Evolutionary conservation across 169 alveolate genomes (phyloP).

Genomic region (Plasmodium vinckei): DNA sequence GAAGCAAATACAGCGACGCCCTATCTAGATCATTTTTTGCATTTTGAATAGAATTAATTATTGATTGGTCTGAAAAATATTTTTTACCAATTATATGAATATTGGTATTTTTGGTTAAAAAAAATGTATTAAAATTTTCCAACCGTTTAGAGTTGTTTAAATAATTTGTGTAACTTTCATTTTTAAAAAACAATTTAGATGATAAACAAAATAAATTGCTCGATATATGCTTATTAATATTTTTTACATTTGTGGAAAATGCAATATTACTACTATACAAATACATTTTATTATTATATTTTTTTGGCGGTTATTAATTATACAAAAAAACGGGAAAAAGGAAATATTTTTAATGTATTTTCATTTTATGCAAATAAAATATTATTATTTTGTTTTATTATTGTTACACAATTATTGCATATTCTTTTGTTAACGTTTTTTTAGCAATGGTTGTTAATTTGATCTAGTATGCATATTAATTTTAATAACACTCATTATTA

Average conservation of each 20-base stretch:
- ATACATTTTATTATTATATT: constrained; percentile 53
- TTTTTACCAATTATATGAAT: constrained; percentile 10
- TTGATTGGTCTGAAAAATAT: constrained; percentile 41
- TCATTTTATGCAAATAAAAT: too few relatives aligned
- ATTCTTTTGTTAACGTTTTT: too few relatives aligned
- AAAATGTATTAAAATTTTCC: neutral
- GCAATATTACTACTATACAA: constrained; percentile 5
- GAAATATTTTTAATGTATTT: too few relatives aligned
- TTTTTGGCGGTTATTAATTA: constrained; percentile 1
- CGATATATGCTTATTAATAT: constrained; percentile 8
- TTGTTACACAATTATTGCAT: too few relatives aligned
- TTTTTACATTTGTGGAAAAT: constrained; percentile 5
- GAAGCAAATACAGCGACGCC: constrained; percentile 62
- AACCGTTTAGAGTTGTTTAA: constrained; percentile 10
- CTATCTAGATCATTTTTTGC: constrained; percentile 69
- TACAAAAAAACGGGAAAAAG: neutral
- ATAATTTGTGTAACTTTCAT: constrained; percentile 16
- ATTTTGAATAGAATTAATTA: constrained; percentile 51
- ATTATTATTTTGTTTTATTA: too few relatives aligned
- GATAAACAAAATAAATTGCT: constrained; percentile 10
- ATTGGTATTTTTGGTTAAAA: constrained; percentile 10
- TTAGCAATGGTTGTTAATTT: too few relatives aligned
- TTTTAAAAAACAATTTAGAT: constrained; percentile 38
- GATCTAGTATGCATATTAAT: too few relatives aligned
- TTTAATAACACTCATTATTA: too few relatives aligned